Base-by-base conservation (phyloP, 805 yeast genomes). In the Ogataea methylovora region DNA sequence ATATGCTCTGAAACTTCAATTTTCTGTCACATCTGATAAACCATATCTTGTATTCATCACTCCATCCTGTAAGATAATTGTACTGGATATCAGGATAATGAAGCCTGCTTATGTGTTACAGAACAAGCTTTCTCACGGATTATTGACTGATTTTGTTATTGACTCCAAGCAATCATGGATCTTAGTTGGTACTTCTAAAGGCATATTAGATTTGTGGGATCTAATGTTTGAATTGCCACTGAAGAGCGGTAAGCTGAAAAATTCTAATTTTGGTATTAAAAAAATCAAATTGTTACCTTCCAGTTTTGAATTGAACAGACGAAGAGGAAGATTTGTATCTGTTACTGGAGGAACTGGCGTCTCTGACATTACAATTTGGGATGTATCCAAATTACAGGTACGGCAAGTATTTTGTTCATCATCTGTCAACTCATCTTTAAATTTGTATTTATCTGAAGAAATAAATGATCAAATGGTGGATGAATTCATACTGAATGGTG, bases 171-270 rank as follows among this genome's bases (percentile, higher is more conserved):
- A 51, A 24, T 60, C 70, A 5, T 85, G 95, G 85, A 51, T 84
- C 1, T 52, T 84, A 8, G 51, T 81, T 2, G 97, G 96, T 0
- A 84, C 96, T 0, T 60, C 72, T 0, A 71, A 69, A 26, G 97
- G 97, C 1, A 60, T 79, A 1, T 51, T 92, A 21, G 78, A 76
- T 42, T 56, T 90, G 12, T 87, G 95, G 94, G 96, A 87, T 53
- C 43, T 84, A 24, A 62, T 94, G 35, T 84, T 86, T 52, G 66
- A 66, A 24, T 38, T 81, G 0, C 60, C 71, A 27, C 60, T 85
- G 24, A 77, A 71, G 40, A 63, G 79, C 1, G 82, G 86, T 76
- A 69, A 70, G 8, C 67, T 85, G 29, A 70, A 66, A 29, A 36
- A 40, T 10, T 32, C 46, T 9, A 41, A 27, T 60, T 56, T 50